A percentile compares a stretch with the other conserved stretches of the same genome.
phyloP scores from a whole-genome alignment of 768 basidiomycete species.

The Dentipellis sp. region DNA sequence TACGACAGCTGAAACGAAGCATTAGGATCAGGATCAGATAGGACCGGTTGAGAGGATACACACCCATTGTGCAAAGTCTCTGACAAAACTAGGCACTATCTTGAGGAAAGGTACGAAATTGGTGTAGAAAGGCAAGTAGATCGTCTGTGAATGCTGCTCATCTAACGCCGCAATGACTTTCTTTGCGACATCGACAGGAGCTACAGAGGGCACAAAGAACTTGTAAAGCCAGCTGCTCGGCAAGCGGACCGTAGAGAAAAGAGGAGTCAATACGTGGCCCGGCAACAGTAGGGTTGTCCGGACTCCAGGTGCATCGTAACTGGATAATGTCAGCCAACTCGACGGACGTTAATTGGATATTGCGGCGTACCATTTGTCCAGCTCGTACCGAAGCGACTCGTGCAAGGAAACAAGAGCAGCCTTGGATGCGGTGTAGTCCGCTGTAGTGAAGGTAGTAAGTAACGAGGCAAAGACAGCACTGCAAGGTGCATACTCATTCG shows the following conservation, averaged over 20 bases:
- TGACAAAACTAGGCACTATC: conserved; percentile 59
- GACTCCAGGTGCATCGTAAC: conserved; percentile 66
- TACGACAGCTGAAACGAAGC: conserved; percentile 38
- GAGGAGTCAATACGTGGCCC: conserved; percentile 66
- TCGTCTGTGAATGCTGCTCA: conserved; percentile 62
- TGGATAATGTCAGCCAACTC: conserved; percentile 16
- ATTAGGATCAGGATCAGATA: too few relatives aligned
- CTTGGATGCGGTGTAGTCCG: conserved; percentile 90
- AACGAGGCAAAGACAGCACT: not conserved
- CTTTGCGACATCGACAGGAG: conserved; percentile 71
- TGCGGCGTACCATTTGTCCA: conserved; percentile 58
- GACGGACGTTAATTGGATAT: conserved; percentile 3
- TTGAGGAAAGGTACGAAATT: conserved; percentile 47
- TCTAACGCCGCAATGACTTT: conserved; percentile 75
- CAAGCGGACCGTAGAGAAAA: conserved; percentile 57
- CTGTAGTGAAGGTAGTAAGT: conserved; percentile 26
- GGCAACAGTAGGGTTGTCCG: conserved; percentile 85
- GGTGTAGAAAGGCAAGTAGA: conserved; percentile 67
- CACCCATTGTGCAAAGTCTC: conserved; percentile 75
- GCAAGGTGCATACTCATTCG: conserved; percentile 55
- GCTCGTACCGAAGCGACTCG: conserved; percentile 80
- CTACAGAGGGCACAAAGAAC: conserved; percentile 72
- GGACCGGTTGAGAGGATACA: conserved; percentile 5
- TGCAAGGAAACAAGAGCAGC: conserved; percentile 77
- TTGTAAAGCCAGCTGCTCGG: conserved; percentile 42